phyloP scores from a whole-genome alignment of 257 asterid species.

The Solanum tarijense region DNA sequence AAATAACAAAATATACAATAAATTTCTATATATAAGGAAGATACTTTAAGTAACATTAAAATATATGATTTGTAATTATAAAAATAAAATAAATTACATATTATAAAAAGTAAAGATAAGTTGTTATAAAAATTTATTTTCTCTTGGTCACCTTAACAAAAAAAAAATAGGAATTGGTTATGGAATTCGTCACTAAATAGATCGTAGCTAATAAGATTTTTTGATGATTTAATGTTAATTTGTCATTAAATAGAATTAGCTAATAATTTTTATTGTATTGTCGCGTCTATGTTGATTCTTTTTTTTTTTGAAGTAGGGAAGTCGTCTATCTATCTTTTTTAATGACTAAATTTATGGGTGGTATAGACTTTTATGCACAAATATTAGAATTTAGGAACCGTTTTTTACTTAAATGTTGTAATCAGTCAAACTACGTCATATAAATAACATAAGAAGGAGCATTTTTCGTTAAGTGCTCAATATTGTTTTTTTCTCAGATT shows the following conservation, averaged over 20 bases:
- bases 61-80: neutral
- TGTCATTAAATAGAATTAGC: neutral
- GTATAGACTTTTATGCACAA: neutral
- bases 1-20: neutral
- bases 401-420: neutral
- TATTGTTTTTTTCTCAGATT: neutral
- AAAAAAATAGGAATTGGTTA: neutral
- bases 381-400: neutral
- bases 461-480: neutral
- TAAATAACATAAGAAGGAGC: neutral
- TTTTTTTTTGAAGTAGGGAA: neutral
- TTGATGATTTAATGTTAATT: neutral
- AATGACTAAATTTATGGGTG: neutral
- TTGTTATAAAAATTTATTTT: neutral
- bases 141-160: neutral
- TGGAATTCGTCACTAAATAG: neutral
- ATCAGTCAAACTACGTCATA: neutral
- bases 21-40: too few relatives aligned
- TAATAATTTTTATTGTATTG: neutral
- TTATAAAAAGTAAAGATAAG: neutral
- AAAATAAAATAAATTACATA: neutral
- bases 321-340: neutral
- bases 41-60: too few relatives aligned
- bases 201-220: neutral
- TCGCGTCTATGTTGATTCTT: neutral